phyloP scores from a whole-genome alignment of 371 early-diverging fungal species.

The Coemansia sp. region DNA sequence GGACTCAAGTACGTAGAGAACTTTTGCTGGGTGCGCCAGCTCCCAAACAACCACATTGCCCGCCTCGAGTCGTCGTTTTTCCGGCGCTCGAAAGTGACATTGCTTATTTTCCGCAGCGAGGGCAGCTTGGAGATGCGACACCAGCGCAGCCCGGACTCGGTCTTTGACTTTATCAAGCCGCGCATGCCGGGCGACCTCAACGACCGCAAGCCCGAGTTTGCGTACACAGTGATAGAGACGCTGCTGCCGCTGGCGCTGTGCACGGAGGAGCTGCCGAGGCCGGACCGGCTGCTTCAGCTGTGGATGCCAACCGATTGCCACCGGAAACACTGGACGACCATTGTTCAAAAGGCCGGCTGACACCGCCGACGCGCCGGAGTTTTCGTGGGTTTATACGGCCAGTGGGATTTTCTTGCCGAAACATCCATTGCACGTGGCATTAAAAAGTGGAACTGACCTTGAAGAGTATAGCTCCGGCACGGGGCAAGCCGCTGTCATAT shows the following conservation, averaged over 20 bases:
- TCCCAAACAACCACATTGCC: conserved; percentile 78
- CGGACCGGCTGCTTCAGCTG: conserved; percentile 70
- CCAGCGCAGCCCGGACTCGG: conserved; percentile 90
- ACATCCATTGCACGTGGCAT: too few species aligned
- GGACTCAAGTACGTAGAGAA: conserved; percentile 94
- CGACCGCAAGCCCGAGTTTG: conserved; percentile 77
- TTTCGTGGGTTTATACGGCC: neutral
- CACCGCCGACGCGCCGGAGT: neutral
- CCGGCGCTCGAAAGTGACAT: conserved; percentile 78
- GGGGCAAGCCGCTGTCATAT: too few species aligned
- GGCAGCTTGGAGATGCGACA: conserved; percentile 86
- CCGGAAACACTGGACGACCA: conserved; percentile 45
- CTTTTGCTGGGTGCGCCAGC: conserved; percentile 90
- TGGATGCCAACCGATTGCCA: conserved; percentile 53
- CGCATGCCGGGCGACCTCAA: conserved; percentile 57
- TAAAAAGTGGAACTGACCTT: too few species aligned
- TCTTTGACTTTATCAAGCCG: conserved; percentile 90
- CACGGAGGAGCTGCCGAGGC: conserved; percentile 60
- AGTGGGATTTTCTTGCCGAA: neutral
- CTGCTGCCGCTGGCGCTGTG: conserved; percentile 77
- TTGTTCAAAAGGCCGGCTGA: conserved; percentile 14
- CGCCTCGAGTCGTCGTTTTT: conserved; percentile 67
- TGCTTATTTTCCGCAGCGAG: conserved; percentile 86
- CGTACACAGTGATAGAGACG: conserved; percentile 87
- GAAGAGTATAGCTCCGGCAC: too few species aligned